Evolutionary conservation across 768 basidiomycete species (phyloP).

Genomic region (Calocybe cyanea): DNA sequence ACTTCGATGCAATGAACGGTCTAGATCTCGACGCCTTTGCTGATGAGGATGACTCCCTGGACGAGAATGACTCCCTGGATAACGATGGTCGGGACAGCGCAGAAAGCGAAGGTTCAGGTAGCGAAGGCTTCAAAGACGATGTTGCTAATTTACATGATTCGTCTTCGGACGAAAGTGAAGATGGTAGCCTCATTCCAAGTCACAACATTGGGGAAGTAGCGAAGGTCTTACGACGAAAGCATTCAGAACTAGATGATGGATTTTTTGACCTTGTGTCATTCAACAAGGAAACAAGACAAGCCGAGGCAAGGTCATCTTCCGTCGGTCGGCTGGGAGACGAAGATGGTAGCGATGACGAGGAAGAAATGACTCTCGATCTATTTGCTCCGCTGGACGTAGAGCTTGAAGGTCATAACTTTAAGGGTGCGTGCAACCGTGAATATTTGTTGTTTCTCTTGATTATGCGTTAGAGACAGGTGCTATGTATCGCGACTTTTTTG

Average conservation of each 20-base stretch:
- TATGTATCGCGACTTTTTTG: conserved; percentile 81
- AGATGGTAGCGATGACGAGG: conserved; percentile 48
- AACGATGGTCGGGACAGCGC: conserved; percentile 22
- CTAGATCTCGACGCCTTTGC: conserved; percentile 14
- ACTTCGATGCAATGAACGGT: conserved; percentile 27
- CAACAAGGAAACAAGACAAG: conserved; percentile 79
- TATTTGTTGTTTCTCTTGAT: no score
- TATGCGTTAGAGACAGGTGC: conserved; percentile 46
- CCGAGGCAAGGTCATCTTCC: conserved; percentile 62
- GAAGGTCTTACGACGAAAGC: conserved; percentile 17
- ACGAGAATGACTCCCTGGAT: conserved; percentile 17
- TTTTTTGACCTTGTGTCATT: conserved; percentile 90
- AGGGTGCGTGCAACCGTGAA: conserved; percentile 34
- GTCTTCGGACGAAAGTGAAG: conserved; percentile 31
- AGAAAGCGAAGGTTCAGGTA: conserved; percentile 22
- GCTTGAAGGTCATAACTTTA: conserved; percentile 43
- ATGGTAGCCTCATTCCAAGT: conserved; percentile 22
- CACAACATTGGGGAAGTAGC: conserved; percentile 19
- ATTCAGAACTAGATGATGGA: conserved; percentile 68
- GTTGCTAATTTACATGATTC: conserved; percentile 33
- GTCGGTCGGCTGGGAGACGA: conserved; percentile 54
- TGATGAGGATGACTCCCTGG: no score
- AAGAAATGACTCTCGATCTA: conserved; percentile 51
- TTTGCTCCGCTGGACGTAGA: conserved; percentile 58
- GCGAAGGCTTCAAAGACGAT: conserved; percentile 24